A percentile compares a stretch with the other conserved stretches of the same genome.
These are phyloP conservation scores for Tulasnella sp. DNA, from an alignment of 768 basidiomycete genomes.

Conservation along the genomic window DNA sequence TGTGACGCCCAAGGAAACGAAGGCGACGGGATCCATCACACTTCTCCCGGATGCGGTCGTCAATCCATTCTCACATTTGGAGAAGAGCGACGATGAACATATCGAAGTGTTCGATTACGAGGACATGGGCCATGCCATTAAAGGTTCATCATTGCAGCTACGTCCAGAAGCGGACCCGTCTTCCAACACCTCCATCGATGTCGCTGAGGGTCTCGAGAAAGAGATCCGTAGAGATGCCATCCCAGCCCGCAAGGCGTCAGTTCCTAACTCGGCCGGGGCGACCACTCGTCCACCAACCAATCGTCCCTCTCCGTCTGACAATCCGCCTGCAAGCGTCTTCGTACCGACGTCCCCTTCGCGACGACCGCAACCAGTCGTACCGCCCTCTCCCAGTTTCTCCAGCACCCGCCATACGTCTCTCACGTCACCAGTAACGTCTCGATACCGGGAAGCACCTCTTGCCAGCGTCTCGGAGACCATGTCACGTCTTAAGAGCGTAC, in stretches of 20 bases:
- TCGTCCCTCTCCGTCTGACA: background rate
- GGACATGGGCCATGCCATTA: background rate
- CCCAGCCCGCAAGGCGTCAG: background rate
- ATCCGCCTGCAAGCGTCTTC: background rate
- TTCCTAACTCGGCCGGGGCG: background rate
- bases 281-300: background rate
- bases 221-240: background rate
- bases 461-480: constrained; percentile 71
- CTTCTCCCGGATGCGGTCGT: background rate
- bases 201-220: background rate
- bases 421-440: background rate
- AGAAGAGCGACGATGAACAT: background rate
- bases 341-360: background rate
- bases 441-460: constrained; percentile 45
- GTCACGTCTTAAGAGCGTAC: constrained; percentile 73
- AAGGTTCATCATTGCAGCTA: background rate
- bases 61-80: background rate
- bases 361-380: background rate
- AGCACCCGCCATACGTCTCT: background rate
- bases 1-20: background rate
- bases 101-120: background rate
- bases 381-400: background rate
- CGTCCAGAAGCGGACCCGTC: background rate
- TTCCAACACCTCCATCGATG: background rate
- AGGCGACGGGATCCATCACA: background rate